Base-by-base conservation (phyloP, 352 stramenopile genomes). In the Pythium oligandrum region DNA sequence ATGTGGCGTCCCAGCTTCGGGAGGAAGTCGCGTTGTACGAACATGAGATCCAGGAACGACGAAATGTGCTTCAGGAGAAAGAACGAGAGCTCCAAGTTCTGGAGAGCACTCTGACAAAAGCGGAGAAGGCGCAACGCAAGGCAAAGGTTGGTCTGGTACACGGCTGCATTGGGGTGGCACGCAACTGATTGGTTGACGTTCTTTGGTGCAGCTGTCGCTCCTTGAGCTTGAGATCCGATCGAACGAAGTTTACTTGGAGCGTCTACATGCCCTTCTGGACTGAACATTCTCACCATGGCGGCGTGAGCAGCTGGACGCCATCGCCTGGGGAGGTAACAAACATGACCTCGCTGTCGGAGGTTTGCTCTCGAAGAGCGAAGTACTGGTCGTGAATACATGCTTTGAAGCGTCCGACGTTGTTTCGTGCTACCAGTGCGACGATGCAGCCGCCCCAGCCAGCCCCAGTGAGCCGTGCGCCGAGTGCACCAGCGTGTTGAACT, bases 401-500 rank as follows among this genome's bases (percentile, higher is more conserved):
- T 4, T 11, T 34, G 49, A 4, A 61, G 7, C 32, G 10, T 33
- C 43, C 40, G 3, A 68, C 50, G 6, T 37, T 32, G 17, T 47
- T 32, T 0, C 33, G 3, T 1, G 61, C 8, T 3, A 91, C 65
- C 10, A 93, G 51, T 11, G 73, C 61, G 6, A 96, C 78, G 1
- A 78, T 71, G 59, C 82, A 96, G 35, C 86, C 86, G 56, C 86
- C 86, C 86, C 86, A 94, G 1, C 86, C 86, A 57, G 86, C 86
- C 38, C 86, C 86, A 8, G 82, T 94, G 30, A 96, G 57, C 12
- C 83, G 71, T 7, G 78, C 78, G 6, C 86, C 83, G 6, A 89
- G 56, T 17, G 86, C 83, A 12, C 82, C 80, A 39, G 55, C 67
- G 1, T 55, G 44, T 17, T 66, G 60, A 40, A 64, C 68, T 33